Evolutionary conservation across 2,329 filamentous ascomycete genomes (phyloP).

Genomic region (Pestalotiopsis sp.): DNA sequence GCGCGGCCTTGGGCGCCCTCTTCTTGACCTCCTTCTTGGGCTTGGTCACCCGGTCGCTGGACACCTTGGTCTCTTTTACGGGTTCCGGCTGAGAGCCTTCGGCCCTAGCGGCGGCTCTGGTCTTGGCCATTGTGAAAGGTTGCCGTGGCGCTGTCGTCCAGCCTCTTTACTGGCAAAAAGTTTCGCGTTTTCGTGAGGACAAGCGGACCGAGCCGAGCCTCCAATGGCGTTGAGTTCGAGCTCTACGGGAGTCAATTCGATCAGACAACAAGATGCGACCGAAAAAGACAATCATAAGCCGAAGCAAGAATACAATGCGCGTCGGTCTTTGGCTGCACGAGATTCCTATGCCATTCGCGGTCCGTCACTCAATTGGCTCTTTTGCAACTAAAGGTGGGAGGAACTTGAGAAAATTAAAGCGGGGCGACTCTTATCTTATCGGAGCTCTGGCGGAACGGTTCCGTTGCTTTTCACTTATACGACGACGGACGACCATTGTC

Average conservation of each 20-base stretch:
- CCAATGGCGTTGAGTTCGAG: background rate
- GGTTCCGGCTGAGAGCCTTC: slow-evolving; percentile 25
- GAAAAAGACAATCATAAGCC: background rate
- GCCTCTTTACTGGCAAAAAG: background rate
- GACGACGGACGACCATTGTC: too few species aligned
- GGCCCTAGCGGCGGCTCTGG: slow-evolving; percentile 21
- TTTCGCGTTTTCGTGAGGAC: background rate
- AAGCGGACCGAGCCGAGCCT: background rate
- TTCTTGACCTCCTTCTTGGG: slow-evolving; percentile 7
- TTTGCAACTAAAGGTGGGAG: background rate
- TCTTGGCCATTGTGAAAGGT: slow-evolving; percentile 26
- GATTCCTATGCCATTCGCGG: background rate
- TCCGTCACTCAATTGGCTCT: background rate
- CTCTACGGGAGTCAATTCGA: background rate
- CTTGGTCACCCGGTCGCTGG: slow-evolving; percentile 11
- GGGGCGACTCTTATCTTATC: background rate
- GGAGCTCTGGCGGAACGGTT: background rate
- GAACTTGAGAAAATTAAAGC: background rate
- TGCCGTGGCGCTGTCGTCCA: background rate
- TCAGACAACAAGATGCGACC: background rate
- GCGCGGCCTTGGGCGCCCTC: slow-evolving; percentile 14
- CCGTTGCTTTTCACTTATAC: background rate
- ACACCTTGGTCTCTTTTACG: slow-evolving; percentile 19
- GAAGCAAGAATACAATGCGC: background rate
- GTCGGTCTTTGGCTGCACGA: background rate